These are phyloP conservation scores for Apophysomyces variabilis DNA, from an alignment of 371 early-diverging fungal genomes.

Conservation along the genomic window DNA sequence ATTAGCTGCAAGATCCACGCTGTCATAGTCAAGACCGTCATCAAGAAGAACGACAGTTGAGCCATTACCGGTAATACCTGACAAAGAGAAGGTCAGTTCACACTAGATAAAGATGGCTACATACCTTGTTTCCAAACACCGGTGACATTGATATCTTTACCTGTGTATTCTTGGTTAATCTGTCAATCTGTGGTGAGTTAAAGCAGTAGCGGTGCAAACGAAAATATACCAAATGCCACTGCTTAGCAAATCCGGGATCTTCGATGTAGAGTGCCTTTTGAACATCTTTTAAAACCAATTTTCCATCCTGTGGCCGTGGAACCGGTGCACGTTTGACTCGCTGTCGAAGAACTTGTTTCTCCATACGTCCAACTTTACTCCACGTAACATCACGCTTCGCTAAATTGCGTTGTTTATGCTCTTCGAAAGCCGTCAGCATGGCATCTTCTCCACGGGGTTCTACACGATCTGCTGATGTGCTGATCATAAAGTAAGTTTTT, in stretches of 20 bases:
- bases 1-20: constrained; percentile 84
- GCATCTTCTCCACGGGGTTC: constrained; percentile 20
- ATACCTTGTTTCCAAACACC: constrained; percentile 88
- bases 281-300: constrained; percentile 21
- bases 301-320: constrained; percentile 14
- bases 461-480: constrained; percentile 32
- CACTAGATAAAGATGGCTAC: neutral
- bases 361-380: constrained; percentile 26
- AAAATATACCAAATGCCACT: constrained; percentile 82
- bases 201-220: neutral
- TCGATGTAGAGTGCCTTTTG: constrained; percentile 43
- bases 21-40: constrained; percentile 91
- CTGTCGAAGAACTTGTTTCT: constrained; percentile 25
- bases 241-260: constrained; percentile 76
- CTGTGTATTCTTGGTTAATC: constrained; percentile 70
- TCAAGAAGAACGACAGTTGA: constrained; percentile 91
- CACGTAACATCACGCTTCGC: constrained; percentile 12
- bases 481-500: constrained; percentile 59
- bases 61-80: constrained; percentile 85
- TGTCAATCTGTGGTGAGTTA: constrained; percentile 27
- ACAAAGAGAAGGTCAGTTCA: neutral
- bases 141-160: constrained; percentile 93
- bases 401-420: constrained; percentile 14
- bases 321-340: constrained; percentile 27
- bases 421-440: constrained; percentile 23